Conservation (phyloP, 176 grass and related monocot species). For the Aegilops speltoides region DNA sequence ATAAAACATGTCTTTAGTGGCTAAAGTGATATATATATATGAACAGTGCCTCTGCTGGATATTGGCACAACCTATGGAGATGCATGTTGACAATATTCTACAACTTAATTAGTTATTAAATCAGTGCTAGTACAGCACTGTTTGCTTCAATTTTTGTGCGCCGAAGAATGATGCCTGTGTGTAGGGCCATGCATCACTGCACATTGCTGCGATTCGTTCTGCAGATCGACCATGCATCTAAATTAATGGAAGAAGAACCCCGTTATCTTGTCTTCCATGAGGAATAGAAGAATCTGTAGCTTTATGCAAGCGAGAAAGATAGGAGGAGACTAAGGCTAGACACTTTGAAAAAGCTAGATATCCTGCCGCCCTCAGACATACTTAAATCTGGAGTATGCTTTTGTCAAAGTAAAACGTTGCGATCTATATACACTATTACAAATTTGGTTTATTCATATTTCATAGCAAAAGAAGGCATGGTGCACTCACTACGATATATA, state of each 20-base stretch:
- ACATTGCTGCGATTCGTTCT: too few relatives aligned
- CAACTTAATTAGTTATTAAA: background rate
- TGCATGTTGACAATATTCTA: background rate
- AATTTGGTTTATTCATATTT: background rate
- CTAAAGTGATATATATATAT: too few relatives aligned
- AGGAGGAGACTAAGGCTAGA: background rate
- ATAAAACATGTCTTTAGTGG: too few relatives aligned
- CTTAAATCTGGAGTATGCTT: background rate
- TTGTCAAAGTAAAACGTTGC: background rate
- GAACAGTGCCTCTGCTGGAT: too few relatives aligned
- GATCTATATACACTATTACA: background rate
- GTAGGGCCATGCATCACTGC: background rate
- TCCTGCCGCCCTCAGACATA: too few relatives aligned
- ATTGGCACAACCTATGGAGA: background rate
- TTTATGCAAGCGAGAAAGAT: background rate
- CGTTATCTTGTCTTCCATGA: background rate
- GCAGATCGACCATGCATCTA: too few relatives aligned
- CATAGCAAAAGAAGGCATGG: too few relatives aligned
- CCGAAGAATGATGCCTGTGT: background rate
- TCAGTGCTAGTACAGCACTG: background rate
- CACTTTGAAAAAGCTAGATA: background rate
- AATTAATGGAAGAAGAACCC: background rate
- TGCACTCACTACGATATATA: too few relatives aligned
- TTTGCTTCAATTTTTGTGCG: background rate
- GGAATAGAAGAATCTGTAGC: background rate